Evolutionary conservation across 225 moss, liverwort and hornwort genomes (phyloP).

Genomic region (Bryum argenteum): DNA sequence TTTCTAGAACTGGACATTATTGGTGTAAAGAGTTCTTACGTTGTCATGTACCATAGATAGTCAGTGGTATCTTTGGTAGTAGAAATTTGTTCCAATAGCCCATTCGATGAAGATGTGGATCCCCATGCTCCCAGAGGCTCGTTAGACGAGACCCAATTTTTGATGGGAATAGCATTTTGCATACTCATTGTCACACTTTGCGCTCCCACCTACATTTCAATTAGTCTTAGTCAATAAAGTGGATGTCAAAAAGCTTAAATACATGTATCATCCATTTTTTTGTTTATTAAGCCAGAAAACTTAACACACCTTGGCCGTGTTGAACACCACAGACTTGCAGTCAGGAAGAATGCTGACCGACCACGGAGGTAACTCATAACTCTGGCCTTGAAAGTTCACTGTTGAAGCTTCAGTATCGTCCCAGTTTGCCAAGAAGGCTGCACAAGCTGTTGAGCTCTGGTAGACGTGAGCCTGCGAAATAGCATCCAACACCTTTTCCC

Average conservation of each 20-base stretch:
- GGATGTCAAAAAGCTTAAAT: too few relatives aligned
- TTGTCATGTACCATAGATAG: conserved; percentile 76
- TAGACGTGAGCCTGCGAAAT: conserved; percentile 36
- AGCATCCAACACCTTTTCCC: background rate
- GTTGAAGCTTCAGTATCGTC: background rate
- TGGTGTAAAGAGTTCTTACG: conserved; percentile 31
- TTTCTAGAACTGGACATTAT: background rate
- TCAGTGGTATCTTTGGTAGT: conserved; percentile 64
- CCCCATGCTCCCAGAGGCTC: conserved; percentile 65
- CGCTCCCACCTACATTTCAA: conserved; percentile 46
- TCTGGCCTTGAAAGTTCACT: conserved; percentile 59
- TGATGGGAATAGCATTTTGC: conserved; percentile 32
- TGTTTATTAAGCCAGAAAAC: background rate
- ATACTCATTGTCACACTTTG: conserved; percentile 58
- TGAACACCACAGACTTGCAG: conserved; percentile 66
- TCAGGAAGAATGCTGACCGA: conserved; percentile 86
- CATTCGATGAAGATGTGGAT: conserved; percentile 34
- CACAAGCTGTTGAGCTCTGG: conserved; percentile 56
- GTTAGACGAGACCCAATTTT: conserved; percentile 50
- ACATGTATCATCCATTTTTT: too few relatives aligned
- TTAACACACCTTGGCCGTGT: conserved; percentile 68
- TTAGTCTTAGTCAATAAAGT: background rate
- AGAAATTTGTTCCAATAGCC: conserved; percentile 65
- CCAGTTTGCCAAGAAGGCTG: conserved; percentile 61
- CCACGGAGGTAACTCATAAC: conserved; percentile 68